These are phyloP conservation scores for Botryosphaeria dothidea DNA, from an alignment of 2,329 filamentous ascomycete genomes.

Conservation along the genomic window DNA sequence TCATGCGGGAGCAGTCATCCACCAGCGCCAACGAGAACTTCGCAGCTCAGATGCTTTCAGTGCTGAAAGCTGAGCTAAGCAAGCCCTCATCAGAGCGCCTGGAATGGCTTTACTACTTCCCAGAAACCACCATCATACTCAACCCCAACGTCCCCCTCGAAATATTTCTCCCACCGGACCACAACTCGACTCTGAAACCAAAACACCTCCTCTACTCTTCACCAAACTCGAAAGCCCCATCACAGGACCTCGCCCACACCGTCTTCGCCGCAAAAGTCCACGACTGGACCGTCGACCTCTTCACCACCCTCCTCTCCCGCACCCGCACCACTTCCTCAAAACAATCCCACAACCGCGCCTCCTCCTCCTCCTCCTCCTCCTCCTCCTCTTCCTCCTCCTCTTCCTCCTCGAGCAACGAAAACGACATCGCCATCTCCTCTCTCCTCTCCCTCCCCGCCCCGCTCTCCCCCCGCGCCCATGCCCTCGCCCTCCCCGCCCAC, in stretches of 20 bases:
- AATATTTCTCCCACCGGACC: neutral
- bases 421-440: neutral
- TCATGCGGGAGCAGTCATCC: slow-evolving; percentile 24
- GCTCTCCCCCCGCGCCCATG: neutral
- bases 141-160: slow-evolving; percentile 7
- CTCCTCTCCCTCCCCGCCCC: neutral
- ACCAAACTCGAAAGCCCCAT: neutral
- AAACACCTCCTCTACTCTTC: neutral
- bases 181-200: neutral
- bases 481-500: neutral
- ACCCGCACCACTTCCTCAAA: neutral
- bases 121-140: neutral
- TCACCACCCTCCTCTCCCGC: slow-evolving; percentile 4
- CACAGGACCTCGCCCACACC: neutral
- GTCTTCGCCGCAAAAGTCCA: neutral
- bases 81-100: neutral
- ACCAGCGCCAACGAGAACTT: neutral
- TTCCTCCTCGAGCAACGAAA: neutral
- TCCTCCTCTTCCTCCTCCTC: no score
- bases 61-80: neutral
- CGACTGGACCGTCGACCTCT: slow-evolving; percentile 9
- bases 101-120: slow-evolving; percentile 7
- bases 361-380: no score
- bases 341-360: no score
- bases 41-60: neutral